Evolutionary conservation across 257 asterid species (phyloP).

Genomic region (Cruciata laevipes): DNA sequence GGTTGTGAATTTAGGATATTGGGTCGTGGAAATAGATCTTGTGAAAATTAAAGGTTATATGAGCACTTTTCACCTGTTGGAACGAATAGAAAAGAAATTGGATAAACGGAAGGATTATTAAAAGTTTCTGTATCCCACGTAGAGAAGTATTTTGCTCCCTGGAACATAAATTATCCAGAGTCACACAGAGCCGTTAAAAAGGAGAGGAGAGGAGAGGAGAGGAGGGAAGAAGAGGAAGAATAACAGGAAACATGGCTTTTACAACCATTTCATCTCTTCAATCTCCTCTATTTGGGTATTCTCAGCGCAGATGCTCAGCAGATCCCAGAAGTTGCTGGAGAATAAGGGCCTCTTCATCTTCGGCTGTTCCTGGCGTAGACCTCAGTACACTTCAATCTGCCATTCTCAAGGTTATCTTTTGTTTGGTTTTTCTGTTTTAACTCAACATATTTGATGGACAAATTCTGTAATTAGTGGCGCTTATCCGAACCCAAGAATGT

Average conservation of each 20-base stretch:
- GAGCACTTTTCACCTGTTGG: too few species aligned
- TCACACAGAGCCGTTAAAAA: not conserved
- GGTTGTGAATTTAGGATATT: too few species aligned
- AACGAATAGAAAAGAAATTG: too few species aligned
- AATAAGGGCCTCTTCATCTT: conserved; percentile 55
- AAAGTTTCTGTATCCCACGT: not conserved
- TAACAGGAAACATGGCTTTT: conserved; percentile 28
- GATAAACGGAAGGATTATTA: too few species aligned
- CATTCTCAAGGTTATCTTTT: conserved; percentile 47
- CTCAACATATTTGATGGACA: not conserved
- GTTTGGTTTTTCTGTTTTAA: not conserved
- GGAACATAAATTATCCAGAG: not conserved
- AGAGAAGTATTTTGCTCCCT: not conserved
- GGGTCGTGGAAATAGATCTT: too few species aligned
- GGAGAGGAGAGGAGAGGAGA: not conserved
- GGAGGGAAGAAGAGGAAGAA: too few species aligned
- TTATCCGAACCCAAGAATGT: not conserved
- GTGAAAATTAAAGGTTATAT: too few species aligned
- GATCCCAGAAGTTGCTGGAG: conserved; percentile 18
- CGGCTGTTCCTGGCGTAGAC: conserved; percentile 71
- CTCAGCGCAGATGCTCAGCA: conserved; percentile 11
- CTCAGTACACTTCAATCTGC: conserved; percentile 56
- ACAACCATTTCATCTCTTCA: conserved; percentile 32
- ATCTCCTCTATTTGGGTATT: conserved; percentile 26
- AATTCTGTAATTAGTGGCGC: not conserved